Base-by-base conservation (phyloP, 2,329 filamentous ascomycete species). In the Phialophora verrucosa region DNA sequence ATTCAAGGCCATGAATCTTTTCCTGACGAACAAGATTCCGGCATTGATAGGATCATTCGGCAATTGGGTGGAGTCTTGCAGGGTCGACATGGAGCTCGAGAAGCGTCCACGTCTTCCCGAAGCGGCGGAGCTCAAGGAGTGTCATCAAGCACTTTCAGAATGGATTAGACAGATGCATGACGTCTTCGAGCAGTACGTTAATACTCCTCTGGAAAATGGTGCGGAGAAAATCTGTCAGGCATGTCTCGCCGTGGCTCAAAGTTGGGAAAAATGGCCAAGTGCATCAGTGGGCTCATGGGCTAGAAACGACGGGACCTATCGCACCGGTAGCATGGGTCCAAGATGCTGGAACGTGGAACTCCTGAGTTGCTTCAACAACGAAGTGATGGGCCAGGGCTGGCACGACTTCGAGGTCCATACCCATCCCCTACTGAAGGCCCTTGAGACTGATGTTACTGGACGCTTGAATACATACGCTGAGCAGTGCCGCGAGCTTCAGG, bases 261-360 rank as follows among this genome's bases (percentile, higher is more conserved):
- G 14, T 44, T 44, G 38, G 38, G 38, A 44, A 44, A n/a, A 17
- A n/a, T 44, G 38, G 38, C 38, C 38, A 8, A 5, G 6, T 44
- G 17, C 38, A 44, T 44, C 38, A 20, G 38, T 44, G 38, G 6
- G 6, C 38, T 44, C 38, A n/a, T 44, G 38, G 38, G 38, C 17
- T n/a, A 17, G 38, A n/a, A 17, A 44, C 17, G 38, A 44, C 38
- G 38, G 38, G 17, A 44, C 14, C 17, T 44, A 44, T 44, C 17
- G 38, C 17, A 44, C 38, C 17, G 17, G 2, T 44, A 8, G 14
- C 38, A 44, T 44, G 14, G 38, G 38, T 20, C 5, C 38, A 44
- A 44, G 38, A 44, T 44, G 38, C 38, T 44, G 63, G 63, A 65
- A 65, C 53, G 14, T 11, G 10, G 63, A 65, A 12, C 51, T 65